Base-by-base conservation (phyloP, 1,284 basidiomycete species). In the Heterobasidion irregulare region DNA sequence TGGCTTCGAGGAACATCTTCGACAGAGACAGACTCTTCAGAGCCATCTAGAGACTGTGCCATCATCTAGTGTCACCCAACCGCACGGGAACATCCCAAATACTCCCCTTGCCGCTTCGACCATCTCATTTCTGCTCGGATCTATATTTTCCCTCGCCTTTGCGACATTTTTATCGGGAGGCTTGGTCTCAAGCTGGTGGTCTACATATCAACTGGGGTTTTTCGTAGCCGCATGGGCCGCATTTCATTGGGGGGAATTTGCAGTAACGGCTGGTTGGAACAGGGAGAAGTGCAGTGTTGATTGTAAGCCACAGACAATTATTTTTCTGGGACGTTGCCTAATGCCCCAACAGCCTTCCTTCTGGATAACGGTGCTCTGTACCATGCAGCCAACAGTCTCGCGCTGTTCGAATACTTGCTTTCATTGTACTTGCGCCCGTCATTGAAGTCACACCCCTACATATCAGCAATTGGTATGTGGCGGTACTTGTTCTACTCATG, bases 241-340 rank as follows among this genome's bases (percentile, higher is more conserved):
- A 38, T 99, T 99, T 67, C 97, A 99, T 66, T 89, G 94, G 81
- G 84, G 83, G 43, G 97, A 99, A 69, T 99, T 96, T 67, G 87
- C 87, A 53, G 93, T 96, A 7, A 98, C 97, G 4, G 94, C 95
- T 1, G 90, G 91, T 16, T 99, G 92, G 89, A 99, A 99, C 69
- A 73, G 88, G 44, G 87, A 90, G 53, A 96, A 95, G 68, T 89
- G 95, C 64, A 93, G 85, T 58, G 83, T 96, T 3, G 93, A 97
- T 67, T 96, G 95, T 97, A 68, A 76, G 92, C 75, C 33, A 2
- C 13, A 6, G 4, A 26, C 26, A 26, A 18, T 58, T 41, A 32
- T 33, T 47, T 9, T 47, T 33, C 16, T 26, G 6, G 26, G 26
- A 6, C 26, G 26, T 26, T 26, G 26, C 26, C 26, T 26, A 26